Evolutionary conservation across 2,329 filamentous ascomycete species (phyloP), one percentile per base, ranked within the genome.

Genomic region (Cladosporium colombiae): DNA sequence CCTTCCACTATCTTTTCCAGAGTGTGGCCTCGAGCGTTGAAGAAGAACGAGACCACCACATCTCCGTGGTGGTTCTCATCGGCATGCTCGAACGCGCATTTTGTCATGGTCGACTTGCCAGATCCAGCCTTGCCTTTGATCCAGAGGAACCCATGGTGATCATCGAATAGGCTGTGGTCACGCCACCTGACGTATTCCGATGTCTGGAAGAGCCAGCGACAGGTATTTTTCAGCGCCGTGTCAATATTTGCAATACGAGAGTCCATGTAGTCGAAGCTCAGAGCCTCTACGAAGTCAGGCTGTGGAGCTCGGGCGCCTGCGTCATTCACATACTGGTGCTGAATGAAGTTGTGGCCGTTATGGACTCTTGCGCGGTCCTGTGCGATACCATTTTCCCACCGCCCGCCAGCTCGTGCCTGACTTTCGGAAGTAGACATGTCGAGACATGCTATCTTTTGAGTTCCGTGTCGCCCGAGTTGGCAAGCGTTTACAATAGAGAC

Each of bases 41-140:
- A 61, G 56, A 46, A 61, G 23, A 61, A 61, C 11, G 58, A 27
- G 16, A 49, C 5, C 2, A 37, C 33, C 1, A 5, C 13, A 10
- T 57, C 31, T 5, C 29, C 55, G 16, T 29, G n/a, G 5, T 2
- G 3, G 33, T 7, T 8, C 14, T 31, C 29, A 16, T 46, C 6
- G 10, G 16, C 25, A 33, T 61, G 35, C 7, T 33, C 23, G 58
- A 23, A 21, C 2, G 46, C 13, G 55, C 50, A 62, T 23, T 65
- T 67, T 33, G 66, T 66, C 23, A 68, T 29, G 6, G 68, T 68
- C 7, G 68, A 69, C 40, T 69, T 69, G 1, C 68, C 68, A 11
- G 65, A 52, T 10, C 66, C 68, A 18, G 68, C 64, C 31, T 68
- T 69, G 1, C 68, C 68, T 55, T 69, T 69, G 40, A 69, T 64